Base-by-base conservation (phyloP, 2,329 filamentous ascomycete genomes). In the Emergomyces orientalis region DNA sequence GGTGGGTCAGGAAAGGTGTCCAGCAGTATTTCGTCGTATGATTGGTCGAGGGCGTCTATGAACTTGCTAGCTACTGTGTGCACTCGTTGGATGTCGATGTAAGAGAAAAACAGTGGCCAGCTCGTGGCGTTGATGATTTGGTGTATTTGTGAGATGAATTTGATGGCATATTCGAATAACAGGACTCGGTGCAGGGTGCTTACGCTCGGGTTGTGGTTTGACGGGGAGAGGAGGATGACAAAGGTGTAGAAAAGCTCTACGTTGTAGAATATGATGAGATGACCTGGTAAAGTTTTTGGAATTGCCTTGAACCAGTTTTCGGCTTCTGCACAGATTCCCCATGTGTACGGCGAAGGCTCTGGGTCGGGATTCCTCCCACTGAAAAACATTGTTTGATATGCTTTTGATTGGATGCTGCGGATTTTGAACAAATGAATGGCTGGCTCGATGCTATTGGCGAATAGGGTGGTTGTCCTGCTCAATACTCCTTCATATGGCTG, bases 221-320 rank as follows among this genome's bases (percentile, higher is more conserved):
- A 92, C 0, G 91, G 90, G 0, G 91, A 91, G 8, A 97, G 82
- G 63, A 93, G 89, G 73, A 97, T 91, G 30, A 96, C 88, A 69
- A 91, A 94, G 71, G 90, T 95, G 77, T 96, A 97, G 56, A 93
- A 84, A 51, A 95, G 77, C 72, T 99, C 94, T 19, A 96, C 84
- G 66, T 94, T 88, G 71, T 97, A 95, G 67, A 92, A 85, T 57
- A 88, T 84, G 47, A 86, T 84, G 66, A 92, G 87, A 32, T 84
- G 82, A 0, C 82, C 78, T 0, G 88, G 82, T 0, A 89, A 81
- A 1, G 81, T 83, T 45, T 80, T 77, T 0, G 91, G 89, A 14
- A 96, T 82, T n/a, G 84, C 83, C 43, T 91, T 85, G 64, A 87
- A 88, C 93, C 93, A 97, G 34, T 76, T 70, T 86, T 84, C 61